Evolutionary conservation across 495 filamentous ascomycete genomes (phyloP), one percentile per base, ranked within the genome.

Genomic region (Darksidea phi): DNA sequence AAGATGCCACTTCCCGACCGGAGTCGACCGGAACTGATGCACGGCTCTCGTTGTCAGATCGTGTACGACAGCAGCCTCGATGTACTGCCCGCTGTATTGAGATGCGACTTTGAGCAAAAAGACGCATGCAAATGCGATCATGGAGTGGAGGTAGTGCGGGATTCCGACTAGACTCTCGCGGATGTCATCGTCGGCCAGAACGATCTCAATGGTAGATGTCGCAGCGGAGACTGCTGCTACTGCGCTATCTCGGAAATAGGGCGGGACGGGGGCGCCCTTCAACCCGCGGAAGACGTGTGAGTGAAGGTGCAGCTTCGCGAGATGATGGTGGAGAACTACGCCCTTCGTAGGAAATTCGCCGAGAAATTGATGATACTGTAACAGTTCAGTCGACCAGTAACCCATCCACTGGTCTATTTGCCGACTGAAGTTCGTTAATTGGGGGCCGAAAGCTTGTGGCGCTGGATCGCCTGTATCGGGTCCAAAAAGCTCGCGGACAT

Each of bases 101-200:
- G 80, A 48, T 70, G 25, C 41, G 12, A 82, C 78, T 55, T 83
- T 83, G 28, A 83, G 63, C 2, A 83, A 64, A 51, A 83, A 83
- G 2, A 83, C 80, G 7, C 75, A 76, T 1, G 81, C 81, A 61
- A 81, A 82, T 0, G 80, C 79, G 48, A 82, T 82, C 80, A 82
- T 83, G 59, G 78, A 79, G 70, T 82, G 78, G 12, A 63, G 50
- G 59, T 82, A 83, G 13, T 79, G 66, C 23, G 80, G 80, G 3
- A 81, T 76, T 11, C 80, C 81, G 41, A 81, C 78, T 45, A 83
- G 68, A 8, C 75, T 75, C 15, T 68, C 66, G 46, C 79, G 77
- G 17, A 83, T 78, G 52, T 82, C 79, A n/a, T 71, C 71, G 55
- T 81, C 80, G 8, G 79, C 74, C 18, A 82, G 57, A 8, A 82